Base-by-base conservation (phyloP, 345 rosid genomes). In the Ailanthus altissimus region DNA sequence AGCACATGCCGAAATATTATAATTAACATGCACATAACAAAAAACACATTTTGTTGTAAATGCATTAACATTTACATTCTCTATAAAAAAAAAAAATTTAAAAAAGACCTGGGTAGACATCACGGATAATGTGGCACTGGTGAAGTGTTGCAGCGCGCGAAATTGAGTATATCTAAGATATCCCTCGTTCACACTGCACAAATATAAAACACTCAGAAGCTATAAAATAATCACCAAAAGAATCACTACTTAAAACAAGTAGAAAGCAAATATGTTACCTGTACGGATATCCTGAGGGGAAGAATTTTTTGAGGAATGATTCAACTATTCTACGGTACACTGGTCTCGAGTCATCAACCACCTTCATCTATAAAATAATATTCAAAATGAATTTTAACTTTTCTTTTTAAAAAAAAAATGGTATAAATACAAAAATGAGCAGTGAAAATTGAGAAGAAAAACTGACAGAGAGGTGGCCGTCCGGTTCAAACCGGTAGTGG, bases 261-360 rank as follows among this genome's bases (percentile, higher is more conserved):
- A 46, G 15, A 74, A 9, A 72, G 38, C 25, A 71, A 63, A 64
- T 18, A 69, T 21, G 49, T 79, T 72, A 91, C 98, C 97, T 96
- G 80, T 91, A 91, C 10, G 97, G 98, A 84, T 96, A 96, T 15
- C 99, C 98, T 0, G 97, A 91, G 28, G 98, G 99, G 36, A 92
- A 96, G 69, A 96, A 96, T 72, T 92, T 91, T 81, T 86, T 91
- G 73, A 85, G 85, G 72, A 96, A 96, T 47, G 98, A 90, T 75
- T 92, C 93, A 65, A 79, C 93, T 74, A 90, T 69, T 76, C 82
- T 90, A 72, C 82, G 88, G 72, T 83, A 76, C 38, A 85, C 81
- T 3, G 90, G 92, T 60, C 99, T 88, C 23, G 91, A 80, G 78
- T 96, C 97, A 80, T 91, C 86, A 49, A 96, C 86, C 63, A 91